A percentile compares a stretch with the other conserved stretches of the same genome.
Conservation (phyloP, 805 yeast genomes). For the Phaffomyces antillensis region DNA sequence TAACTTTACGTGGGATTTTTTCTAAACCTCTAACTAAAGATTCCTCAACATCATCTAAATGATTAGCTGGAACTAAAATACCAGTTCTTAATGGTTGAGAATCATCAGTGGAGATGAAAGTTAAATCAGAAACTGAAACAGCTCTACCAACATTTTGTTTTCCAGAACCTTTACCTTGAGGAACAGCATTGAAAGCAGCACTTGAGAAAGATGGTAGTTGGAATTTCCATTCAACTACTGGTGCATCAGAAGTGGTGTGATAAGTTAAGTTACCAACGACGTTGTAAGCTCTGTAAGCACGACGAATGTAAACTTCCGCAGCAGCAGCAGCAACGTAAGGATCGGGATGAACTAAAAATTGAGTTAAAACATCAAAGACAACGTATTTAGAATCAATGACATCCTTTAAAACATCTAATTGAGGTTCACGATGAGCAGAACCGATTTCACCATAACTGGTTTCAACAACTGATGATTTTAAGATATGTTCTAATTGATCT, state of each 20-base stretch:
- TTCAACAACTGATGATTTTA: constrained; percentile 85
- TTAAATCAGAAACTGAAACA: constrained; percentile 86
- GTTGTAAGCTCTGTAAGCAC: constrained; percentile 95
- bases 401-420: constrained; percentile 71
- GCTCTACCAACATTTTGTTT: constrained; percentile 62
- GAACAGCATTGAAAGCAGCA: constrained; percentile 70
- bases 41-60: constrained; percentile 87
- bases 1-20: constrained; percentile 45
- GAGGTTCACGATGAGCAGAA: constrained; percentile 72
- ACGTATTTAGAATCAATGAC: constrained; percentile 94
- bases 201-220: constrained; percentile 67
- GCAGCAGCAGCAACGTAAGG: constrained; percentile 93
- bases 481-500: constrained; percentile 93
- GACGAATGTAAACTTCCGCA: constrained; percentile 90
- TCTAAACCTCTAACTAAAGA: constrained; percentile 70
- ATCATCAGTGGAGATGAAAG: constrained; percentile 73
- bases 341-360: constrained; percentile 77
- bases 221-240: constrained; percentile 83
- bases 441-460: constrained; percentile 83
- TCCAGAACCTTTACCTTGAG: constrained; percentile 39
- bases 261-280: constrained; percentile 73
- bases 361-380: constrained; percentile 92
- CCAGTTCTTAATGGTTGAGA: constrained; percentile 71
- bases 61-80: constrained; percentile 70
- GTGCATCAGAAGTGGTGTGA: constrained; percentile 44